These are phyloP conservation scores for Linnemannia elongata DNA, from an alignment of 192 early-diverging fungal genomes.

Conservation along the genomic window DNA sequence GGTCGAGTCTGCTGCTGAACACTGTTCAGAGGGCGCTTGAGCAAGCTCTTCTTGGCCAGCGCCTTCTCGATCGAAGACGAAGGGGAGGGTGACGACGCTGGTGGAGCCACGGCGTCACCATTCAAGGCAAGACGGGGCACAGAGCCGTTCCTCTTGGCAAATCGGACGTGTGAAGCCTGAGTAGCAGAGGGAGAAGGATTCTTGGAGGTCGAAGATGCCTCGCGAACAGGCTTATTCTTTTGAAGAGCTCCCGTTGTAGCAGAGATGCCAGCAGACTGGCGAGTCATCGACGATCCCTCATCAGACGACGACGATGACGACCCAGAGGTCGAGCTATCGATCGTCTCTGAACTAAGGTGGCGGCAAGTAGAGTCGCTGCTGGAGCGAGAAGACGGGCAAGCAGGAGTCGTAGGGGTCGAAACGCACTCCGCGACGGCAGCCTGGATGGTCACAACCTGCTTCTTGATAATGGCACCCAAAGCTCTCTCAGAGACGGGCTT, in stretches of 20 bases:
- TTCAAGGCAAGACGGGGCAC: slow-evolving; percentile 21
- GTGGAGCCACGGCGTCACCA: background rate
- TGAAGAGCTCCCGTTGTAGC: background rate
- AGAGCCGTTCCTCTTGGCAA: slow-evolving; percentile 43
- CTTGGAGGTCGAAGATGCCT: background rate
- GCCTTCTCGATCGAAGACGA: background rate
- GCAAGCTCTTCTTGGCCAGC: slow-evolving; percentile 18
- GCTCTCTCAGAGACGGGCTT: slow-evolving; percentile 53
- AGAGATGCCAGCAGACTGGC: slow-evolving; percentile 3
- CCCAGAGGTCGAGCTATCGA: background rate
- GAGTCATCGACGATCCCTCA: background rate
- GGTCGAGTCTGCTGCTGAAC: slow-evolving; percentile 10
- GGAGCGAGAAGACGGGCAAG: background rate
- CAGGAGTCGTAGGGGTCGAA: background rate
- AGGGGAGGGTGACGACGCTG: background rate
- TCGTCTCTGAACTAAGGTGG: background rate
- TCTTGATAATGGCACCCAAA: slow-evolving; percentile 49
- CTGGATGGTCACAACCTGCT: slow-evolving; percentile 41
- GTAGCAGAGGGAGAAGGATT: background rate
- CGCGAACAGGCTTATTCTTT: background rate
- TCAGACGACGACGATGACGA: background rate
- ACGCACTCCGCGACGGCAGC: slow-evolving; percentile 14
- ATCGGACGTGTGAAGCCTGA: slow-evolving; percentile 42
- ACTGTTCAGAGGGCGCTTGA: slow-evolving; percentile 20
- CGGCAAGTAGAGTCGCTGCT: background rate